phyloP scores from a whole-genome alignment of 345 rosid genomes.

The Bruguiera sexangula region DNA sequence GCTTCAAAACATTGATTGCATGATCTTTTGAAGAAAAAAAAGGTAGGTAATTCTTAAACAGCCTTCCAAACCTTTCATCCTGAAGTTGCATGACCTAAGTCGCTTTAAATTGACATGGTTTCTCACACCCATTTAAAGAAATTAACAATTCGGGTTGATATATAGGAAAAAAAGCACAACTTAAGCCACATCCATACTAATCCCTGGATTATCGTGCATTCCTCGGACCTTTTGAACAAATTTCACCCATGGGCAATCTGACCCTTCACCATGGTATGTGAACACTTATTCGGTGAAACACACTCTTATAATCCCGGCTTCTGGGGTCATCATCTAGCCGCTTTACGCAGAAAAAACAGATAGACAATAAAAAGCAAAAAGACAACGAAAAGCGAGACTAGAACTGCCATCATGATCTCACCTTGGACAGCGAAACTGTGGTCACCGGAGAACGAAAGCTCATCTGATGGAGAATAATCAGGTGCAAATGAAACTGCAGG shows the following conservation, averaged over 20 bases:
- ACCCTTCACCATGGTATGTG: not conserved
- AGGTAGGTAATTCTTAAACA: too few species aligned
- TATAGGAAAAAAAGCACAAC: too few species aligned
- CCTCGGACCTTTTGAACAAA: not conserved
- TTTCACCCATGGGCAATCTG: not conserved
- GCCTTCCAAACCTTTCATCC: too few species aligned
- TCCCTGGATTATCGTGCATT: not conserved
- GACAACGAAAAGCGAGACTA: constrained; percentile 31
- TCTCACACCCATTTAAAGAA: too few species aligned
- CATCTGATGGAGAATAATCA: constrained; percentile 11
- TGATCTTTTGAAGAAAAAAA: too few species aligned
- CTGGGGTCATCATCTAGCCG: not conserved
- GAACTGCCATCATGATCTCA: constrained; percentile 42
- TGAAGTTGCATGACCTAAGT: too few species aligned
- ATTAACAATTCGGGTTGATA: too few species aligned
- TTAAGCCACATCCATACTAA: too few species aligned
- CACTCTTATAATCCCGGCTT: constrained; percentile 8
- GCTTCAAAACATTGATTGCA: too few species aligned
- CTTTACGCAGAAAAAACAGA: constrained; percentile 18
- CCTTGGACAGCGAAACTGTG: constrained; percentile 46
- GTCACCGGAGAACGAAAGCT: constrained; percentile 33
- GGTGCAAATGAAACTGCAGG: not conserved
- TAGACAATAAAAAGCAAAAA: constrained; percentile 26
- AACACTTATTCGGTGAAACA: not conserved
- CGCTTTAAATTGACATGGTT: too few species aligned